Percentiles rank a stretch among this genome's conserved stretches.
phyloP scores from a whole-genome alignment of 176 grass and related monocot genomes.

The Aegilops speltoides region DNA sequence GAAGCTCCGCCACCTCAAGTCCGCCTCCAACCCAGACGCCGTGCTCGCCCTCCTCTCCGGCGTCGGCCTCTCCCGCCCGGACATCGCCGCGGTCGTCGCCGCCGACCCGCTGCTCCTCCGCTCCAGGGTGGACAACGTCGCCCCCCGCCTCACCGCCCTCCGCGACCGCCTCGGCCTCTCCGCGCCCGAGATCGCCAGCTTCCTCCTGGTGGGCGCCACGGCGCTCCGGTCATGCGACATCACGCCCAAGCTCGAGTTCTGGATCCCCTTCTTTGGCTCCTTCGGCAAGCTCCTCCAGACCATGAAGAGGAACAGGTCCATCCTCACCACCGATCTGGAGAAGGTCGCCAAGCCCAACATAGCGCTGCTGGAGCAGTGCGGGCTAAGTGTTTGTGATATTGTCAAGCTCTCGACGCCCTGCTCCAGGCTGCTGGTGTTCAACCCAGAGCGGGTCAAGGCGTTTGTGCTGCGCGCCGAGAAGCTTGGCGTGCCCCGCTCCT shows the following conservation, averaged over 20 bases:
- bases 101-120: conserved; percentile 26
- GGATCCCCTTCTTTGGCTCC: conserved; percentile 13
- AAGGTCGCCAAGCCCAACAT: conserved; percentile 33
- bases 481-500: conserved; percentile 28
- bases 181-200: conserved; percentile 14
- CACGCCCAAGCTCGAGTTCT: conserved; percentile 29
- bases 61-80: conserved; percentile 10
- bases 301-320: neutral
- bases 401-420: neutral
- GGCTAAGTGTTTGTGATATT: conserved; percentile 34
- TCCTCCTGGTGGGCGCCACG: neutral
- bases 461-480: neutral
- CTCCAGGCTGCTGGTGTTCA: neutral
- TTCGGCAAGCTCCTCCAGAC: neutral
- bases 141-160: conserved; percentile 2
- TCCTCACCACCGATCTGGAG: neutral
- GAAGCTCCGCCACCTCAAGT: conserved; percentile 15
- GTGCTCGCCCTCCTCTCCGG: conserved; percentile 15
- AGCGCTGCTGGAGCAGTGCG: conserved; percentile 29
- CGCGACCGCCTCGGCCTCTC: conserved; percentile 33
- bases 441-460: neutral
- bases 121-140: neutral
- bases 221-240: neutral
- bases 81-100: conserved; percentile 15
- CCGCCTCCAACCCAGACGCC: conserved; percentile 14